Percentiles rank a stretch among this genome's conserved stretches.
Conservation (phyloP, 2,329 filamentous ascomycete species). For the Claviceps purpurea region DNA sequence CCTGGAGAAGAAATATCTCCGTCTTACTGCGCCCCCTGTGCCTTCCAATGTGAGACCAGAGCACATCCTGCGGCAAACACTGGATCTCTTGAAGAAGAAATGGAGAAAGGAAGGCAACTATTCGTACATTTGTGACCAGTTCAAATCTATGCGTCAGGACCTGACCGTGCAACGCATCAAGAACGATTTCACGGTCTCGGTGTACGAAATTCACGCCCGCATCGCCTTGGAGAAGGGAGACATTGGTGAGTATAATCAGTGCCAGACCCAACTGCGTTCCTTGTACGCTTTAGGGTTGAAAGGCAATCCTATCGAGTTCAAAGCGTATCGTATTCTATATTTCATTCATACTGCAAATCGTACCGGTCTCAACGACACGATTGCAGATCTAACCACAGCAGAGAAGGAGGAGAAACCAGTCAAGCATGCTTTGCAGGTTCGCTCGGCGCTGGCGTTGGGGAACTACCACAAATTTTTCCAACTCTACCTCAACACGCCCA, state of each 20-base stretch:
- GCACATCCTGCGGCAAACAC: slow-evolving; percentile 62
- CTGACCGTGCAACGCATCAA: slow-evolving; percentile 95
- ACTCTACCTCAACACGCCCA: slow-evolving; percentile 84
- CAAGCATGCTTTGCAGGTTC: slow-evolving; percentile 82
- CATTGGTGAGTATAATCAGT: slow-evolving; percentile 99
- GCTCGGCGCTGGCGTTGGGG: slow-evolving; percentile 79
- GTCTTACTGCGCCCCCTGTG: slow-evolving; percentile 80
- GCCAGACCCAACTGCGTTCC: slow-evolving; percentile 91
- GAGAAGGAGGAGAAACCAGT: slow-evolving; percentile 78
- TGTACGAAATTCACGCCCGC: slow-evolving; percentile 94
- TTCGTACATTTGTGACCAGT: slow-evolving; percentile 95
- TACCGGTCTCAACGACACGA: slow-evolving; percentile 91
- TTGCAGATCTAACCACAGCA: slow-evolving; percentile 97
- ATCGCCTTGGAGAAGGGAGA: slow-evolving; percentile 97
- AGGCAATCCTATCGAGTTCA: slow-evolving; percentile 88
- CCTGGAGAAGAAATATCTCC: slow-evolving; percentile 89
- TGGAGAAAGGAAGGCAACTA: slow-evolving; percentile 93
- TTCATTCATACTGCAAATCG: slow-evolving; percentile 98
- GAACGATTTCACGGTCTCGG: slow-evolving; percentile 88
- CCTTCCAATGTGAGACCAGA: slow-evolving; percentile 81
- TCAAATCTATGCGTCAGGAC: slow-evolving; percentile 96
- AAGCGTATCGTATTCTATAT: slow-evolving; percentile 98
- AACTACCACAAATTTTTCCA: slow-evolving; percentile 98
- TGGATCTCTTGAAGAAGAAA: slow-evolving; percentile 84
- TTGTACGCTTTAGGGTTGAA: slow-evolving; percentile 79